phyloP scores from a whole-genome alignment of 768 basidiomycete genomes.

The Auricularia sp. region DNA sequence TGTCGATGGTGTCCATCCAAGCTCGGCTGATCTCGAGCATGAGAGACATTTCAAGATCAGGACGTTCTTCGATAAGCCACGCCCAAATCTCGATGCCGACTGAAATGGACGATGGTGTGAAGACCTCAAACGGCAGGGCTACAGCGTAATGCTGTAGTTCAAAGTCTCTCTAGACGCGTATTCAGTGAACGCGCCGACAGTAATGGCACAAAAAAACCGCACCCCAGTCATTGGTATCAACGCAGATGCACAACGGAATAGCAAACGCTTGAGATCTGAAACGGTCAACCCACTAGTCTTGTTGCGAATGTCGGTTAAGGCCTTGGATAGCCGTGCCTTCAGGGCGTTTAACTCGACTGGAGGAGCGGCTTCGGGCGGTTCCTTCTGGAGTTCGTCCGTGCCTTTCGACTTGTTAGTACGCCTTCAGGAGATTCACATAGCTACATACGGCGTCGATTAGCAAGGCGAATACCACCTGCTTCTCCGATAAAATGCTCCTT shows the following conservation, averaged over 20 bases:
- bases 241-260: constrained; percentile 80
- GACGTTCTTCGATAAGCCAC: constrained; percentile 85
- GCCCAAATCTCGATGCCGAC: constrained; percentile 93
- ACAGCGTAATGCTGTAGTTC: constrained; percentile 83
- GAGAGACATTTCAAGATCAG: constrained; percentile 69
- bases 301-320: constrained; percentile 55
- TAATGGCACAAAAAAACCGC: constrained; percentile 30
- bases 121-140: constrained; percentile 76
- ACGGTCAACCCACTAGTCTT: constrained; percentile 69
- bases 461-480: constrained; percentile 67
- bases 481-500: constrained; percentile 90
- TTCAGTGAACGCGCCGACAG: neutral
- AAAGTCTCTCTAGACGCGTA: constrained; percentile 56
- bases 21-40: constrained; percentile 80
- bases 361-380: constrained; percentile 51
- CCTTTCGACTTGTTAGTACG: constrained; percentile 26
- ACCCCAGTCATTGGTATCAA: constrained; percentile 52
- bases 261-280: constrained; percentile 71
- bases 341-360: constrained; percentile 54
- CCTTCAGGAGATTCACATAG: neutral
- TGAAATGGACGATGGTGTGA: constrained; percentile 76
- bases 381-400: constrained; percentile 48
- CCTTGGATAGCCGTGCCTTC: constrained; percentile 54
- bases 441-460: constrained; percentile 50
- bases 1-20: constrained; percentile 76